Evolutionary conservation across 768 basidiomycete genomes (phyloP).

Genomic region (Collybia mongolica): DNA sequence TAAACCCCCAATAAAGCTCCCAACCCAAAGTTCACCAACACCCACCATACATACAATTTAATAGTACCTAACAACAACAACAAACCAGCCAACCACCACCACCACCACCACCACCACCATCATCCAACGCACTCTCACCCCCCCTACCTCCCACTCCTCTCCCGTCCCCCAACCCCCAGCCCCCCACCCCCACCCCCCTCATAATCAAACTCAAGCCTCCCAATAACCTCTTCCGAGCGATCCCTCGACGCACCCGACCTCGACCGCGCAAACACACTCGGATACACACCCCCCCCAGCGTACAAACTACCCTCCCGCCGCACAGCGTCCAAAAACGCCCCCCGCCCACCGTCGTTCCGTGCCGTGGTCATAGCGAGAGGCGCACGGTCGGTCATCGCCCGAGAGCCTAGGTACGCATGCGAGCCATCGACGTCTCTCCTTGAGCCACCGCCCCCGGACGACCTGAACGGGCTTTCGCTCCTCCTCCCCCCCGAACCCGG

Average conservation of each 20-base stretch:
- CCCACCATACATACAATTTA: too few relatives aligned
- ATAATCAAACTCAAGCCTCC: conserved; percentile 16
- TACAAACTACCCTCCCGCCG: not conserved
- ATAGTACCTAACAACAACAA: too few relatives aligned
- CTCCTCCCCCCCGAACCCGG: not conserved
- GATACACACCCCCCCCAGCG: not conserved
- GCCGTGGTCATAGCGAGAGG: too few relatives aligned
- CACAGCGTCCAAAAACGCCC: not conserved
- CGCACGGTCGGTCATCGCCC: too few relatives aligned
- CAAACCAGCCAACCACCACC: too few relatives aligned
- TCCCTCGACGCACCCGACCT: conserved; percentile 1
- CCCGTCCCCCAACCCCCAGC: not conserved
- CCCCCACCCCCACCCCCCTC: conserved; percentile 6
- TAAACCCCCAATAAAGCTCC: too few relatives aligned
- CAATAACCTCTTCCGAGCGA: conserved; percentile 18
- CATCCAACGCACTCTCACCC: not conserved
- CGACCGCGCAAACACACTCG: not conserved
- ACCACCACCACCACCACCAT: too few relatives aligned
- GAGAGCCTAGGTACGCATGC: not conserved
- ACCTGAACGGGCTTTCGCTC: not conserved
- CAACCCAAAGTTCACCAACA: too few relatives aligned
- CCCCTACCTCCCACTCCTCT: not conserved
- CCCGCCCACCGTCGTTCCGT: too few relatives aligned
- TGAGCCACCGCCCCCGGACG: not conserved
- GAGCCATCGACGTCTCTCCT: not conserved